Percentiles rank a stretch among this genome's conserved stretches.
Conservation (phyloP, 805 yeast species). For the Jamesozyma spencerorum region DNA sequence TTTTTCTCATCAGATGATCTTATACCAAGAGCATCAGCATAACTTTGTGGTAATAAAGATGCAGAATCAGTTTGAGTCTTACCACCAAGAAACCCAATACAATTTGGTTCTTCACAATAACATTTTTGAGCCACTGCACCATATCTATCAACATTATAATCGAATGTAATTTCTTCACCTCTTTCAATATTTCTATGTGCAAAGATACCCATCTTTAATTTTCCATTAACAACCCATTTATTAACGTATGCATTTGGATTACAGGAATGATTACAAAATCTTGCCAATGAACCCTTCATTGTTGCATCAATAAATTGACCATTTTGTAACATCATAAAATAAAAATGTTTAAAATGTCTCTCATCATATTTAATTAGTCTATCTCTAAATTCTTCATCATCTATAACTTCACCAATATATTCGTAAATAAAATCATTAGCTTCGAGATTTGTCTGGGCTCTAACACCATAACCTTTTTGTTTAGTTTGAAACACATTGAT, state of each 20-base stretch:
- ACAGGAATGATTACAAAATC: slow-evolving; percentile 93
- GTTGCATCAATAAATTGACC: slow-evolving; percentile 95
- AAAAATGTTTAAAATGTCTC: slow-evolving; percentile 67
- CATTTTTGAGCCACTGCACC: slow-evolving; percentile 94
- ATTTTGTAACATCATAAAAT: slow-evolving; percentile 91
- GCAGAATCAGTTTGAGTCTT: slow-evolving; percentile 94
- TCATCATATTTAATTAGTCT: slow-evolving; percentile 69
- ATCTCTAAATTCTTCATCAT: slow-evolving; percentile 61
- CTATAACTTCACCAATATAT: slow-evolving; percentile 89
- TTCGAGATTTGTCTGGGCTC: slow-evolving; percentile 52
- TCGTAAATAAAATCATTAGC: slow-evolving; percentile 76
- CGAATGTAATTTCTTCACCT: slow-evolving; percentile 82
- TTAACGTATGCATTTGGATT: slow-evolving; percentile 91
- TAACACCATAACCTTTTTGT: slow-evolving; percentile 80
- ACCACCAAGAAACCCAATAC: slow-evolving; percentile 92
- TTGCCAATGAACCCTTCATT: slow-evolving; percentile 72
- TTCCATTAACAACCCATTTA: slow-evolving; percentile 93
- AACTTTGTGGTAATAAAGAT: slow-evolving; percentile 67
- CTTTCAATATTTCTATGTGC: slow-evolving; percentile 59
- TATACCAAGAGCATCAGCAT: slow-evolving; percentile 81
- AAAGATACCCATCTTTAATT: slow-evolving; percentile 88
- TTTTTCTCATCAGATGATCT: slow-evolving; percentile 55
- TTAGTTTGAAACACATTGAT: slow-evolving; percentile 81
- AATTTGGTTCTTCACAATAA: slow-evolving; percentile 86
- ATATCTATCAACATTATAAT: slow-evolving; percentile 88